Evolutionary conservation across 2,329 filamentous ascomycete genomes (phyloP).

Genomic region (Talaromyces sp.): DNA sequence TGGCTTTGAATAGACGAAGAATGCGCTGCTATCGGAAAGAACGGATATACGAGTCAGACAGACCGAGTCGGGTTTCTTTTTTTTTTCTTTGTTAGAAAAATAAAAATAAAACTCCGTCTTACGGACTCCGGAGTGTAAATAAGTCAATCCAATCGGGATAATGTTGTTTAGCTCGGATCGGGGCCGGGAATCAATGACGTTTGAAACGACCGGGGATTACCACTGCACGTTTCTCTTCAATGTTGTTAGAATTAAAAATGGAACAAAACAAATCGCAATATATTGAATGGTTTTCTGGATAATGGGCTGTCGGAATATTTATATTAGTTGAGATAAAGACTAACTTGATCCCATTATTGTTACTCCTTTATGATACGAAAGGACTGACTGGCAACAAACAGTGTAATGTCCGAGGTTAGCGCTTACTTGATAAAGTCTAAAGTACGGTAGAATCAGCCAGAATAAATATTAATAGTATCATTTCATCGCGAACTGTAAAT

Average conservation of each 20-base stretch:
- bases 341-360: background rate
- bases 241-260: background rate
- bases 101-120: background rate
- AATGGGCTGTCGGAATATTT: background rate
- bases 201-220: background rate
- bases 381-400: too few species aligned
- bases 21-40: background rate
- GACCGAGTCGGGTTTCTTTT: background rate
- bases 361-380: background rate
- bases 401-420: background rate
- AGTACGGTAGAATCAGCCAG: background rate
- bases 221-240: too few species aligned
- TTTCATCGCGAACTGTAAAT: background rate
- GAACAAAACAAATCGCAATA: background rate
- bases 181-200: background rate
- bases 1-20: background rate
- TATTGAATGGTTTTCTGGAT: background rate
- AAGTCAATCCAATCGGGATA: background rate
- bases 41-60: background rate
- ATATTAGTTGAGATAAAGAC: background rate
- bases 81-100: background rate
- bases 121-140: background rate
- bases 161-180: background rate
- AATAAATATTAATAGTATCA: background rate
- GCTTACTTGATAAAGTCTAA: background rate